Evolutionary conservation across 2,329 filamentous ascomycete species (phyloP).

Genomic region (Neophaeococcomyces mojaviensis): DNA sequence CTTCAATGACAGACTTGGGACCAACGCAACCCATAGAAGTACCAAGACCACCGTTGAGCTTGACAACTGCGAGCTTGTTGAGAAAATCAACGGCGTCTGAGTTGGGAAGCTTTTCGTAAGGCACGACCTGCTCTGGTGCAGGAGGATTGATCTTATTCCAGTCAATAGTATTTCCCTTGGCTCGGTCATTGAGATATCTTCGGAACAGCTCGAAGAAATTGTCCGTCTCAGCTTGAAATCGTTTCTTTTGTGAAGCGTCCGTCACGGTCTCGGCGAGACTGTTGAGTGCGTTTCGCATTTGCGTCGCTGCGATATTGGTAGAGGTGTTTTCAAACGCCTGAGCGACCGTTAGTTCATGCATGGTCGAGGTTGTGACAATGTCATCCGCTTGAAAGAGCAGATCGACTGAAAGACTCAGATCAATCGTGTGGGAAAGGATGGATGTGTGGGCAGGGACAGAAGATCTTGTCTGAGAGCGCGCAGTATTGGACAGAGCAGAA

Average conservation of each 20-base stretch:
- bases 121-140: constrained; percentile 85
- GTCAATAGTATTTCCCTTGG: constrained; percentile 91
- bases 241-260: constrained; percentile 64
- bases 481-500: neutral
- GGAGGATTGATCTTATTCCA: constrained; percentile 97
- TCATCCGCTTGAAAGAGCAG: neutral
- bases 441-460: too few relatives aligned
- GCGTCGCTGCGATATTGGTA: constrained; percentile 91
- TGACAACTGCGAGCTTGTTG: constrained; percentile 94
- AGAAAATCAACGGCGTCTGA: constrained; percentile 88
- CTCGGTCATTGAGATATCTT: constrained; percentile 96
- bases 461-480: too few relatives aligned
- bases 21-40: constrained; percentile 99
- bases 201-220: constrained; percentile 99
- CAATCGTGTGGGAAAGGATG: too few relatives aligned
- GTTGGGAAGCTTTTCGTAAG: constrained; percentile 85
- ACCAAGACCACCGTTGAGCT: constrained; percentile 98
- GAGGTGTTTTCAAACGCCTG: constrained; percentile 99
- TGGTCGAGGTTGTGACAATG: neutral
- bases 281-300: constrained; percentile 98
- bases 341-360: constrained; percentile 14
- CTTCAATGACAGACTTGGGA: constrained; percentile 98
- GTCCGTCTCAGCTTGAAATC: constrained; percentile 99
- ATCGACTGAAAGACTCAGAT: constrained; percentile 2
- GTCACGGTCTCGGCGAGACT: constrained; percentile 82